Conservation (phyloP, 2,329 filamentous ascomycete species). For the Aspergillus sojae region DNA sequence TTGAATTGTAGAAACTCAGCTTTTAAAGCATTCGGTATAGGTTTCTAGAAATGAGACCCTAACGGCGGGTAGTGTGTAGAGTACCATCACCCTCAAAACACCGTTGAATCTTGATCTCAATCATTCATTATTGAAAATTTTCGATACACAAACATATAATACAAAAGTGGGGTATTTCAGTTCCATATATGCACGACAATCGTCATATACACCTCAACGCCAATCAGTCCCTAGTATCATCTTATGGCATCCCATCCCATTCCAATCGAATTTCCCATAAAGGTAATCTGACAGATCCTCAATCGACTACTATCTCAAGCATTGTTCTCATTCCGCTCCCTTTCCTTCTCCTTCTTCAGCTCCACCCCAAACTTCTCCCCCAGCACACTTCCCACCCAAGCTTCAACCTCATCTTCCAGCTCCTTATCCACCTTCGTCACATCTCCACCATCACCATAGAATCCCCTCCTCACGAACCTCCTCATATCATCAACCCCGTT, state of each 20-base stretch:
- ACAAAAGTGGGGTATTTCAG: constrained; percentile 3
- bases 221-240: not conserved
- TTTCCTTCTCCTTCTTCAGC: constrained; percentile 36
- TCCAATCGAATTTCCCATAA: not conserved
- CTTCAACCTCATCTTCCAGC: constrained; percentile 57
- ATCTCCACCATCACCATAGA: constrained; percentile 56
- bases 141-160: not conserved
- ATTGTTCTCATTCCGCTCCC: not conserved
- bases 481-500: constrained; percentile 68
- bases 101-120: not conserved
- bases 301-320: not conserved
- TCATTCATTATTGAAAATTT: too few relatives aligned
- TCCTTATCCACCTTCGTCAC: constrained; percentile 52
- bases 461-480: constrained; percentile 58
- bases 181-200: not conserved
- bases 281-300: not conserved
- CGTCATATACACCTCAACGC: not conserved
- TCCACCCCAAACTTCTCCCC: constrained; percentile 52
- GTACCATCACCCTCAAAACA: not conserved
- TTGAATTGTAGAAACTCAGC: too few relatives aligned
- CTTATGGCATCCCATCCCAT: not conserved
- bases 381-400: constrained; percentile 54
- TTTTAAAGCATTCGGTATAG: not conserved
- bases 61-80: not conserved
- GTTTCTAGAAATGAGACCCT: not conserved